phyloP scores from a whole-genome alignment of 495 filamentous ascomycete species.

The Aspergillus taichungensis region DNA sequence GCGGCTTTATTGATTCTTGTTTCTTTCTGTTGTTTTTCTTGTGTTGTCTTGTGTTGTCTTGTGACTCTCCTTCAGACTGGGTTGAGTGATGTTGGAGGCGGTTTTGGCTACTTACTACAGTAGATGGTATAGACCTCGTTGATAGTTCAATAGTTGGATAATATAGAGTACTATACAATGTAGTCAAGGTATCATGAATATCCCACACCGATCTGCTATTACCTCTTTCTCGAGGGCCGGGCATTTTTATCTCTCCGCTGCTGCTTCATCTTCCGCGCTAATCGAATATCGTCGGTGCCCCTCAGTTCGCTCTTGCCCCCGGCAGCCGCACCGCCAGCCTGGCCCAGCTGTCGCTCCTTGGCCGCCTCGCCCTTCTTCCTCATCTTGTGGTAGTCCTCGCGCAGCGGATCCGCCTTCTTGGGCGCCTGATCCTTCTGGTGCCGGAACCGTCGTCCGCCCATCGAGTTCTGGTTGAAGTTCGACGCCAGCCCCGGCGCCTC shows the following conservation, averaged over 20 bases:
- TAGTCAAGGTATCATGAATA: too few relatives aligned
- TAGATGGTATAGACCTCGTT: slow-evolving; percentile 8
- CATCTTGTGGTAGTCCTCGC: slow-evolving; percentile 80
- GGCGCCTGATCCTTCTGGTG: slow-evolving; percentile 80
- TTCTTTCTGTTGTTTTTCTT: background rate
- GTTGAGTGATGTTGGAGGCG: background rate
- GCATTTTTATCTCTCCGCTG: slow-evolving; percentile 80
- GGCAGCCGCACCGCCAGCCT: slow-evolving; percentile 40
- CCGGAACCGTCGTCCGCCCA: slow-evolving; percentile 49
- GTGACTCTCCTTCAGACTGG: background rate
- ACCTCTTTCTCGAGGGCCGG: slow-evolving; percentile 60
- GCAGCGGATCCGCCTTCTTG: slow-evolving; percentile 82
- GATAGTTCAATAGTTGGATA: too few relatives aligned
- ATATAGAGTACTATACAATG: too few relatives aligned
- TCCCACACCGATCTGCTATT: background rate
- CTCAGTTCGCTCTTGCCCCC: slow-evolving; percentile 74
- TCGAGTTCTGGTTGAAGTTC: slow-evolving; percentile 16
- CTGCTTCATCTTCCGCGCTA: slow-evolving; percentile 66
- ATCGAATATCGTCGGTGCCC: slow-evolving; percentile 75
- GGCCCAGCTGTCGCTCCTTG: slow-evolving; percentile 50
- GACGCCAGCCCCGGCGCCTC: slow-evolving; percentile 45
- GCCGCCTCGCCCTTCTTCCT: slow-evolving; percentile 87
- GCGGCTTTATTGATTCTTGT: background rate
- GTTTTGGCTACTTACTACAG: too few relatives aligned
- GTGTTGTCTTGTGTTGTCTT: background rate